Conservation (phyloP, 768 basidiomycete species). For the Pleurotus djamor region DNA sequence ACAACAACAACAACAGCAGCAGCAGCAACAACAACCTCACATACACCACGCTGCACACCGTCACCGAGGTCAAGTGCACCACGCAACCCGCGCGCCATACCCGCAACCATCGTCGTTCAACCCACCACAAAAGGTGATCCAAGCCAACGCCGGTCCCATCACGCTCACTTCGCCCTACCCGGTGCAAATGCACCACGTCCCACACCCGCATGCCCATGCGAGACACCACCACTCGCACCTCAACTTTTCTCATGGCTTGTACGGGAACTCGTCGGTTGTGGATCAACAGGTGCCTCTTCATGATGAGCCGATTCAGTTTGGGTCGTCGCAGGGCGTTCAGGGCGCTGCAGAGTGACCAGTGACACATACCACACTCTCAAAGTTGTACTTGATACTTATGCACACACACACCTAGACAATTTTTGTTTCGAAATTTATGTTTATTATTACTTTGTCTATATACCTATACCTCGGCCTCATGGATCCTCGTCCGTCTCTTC, state of each 20-base stretch:
- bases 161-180: constrained; percentile 60
- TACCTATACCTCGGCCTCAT: neutral
- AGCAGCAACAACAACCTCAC: constrained; percentile 15
- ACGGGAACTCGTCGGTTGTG: constrained; percentile 23
- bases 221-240: constrained; percentile 65
- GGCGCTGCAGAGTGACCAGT: constrained; percentile 11
- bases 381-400: no score
- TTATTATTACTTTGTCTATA: no score
- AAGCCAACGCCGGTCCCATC: constrained; percentile 35
- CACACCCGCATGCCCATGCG: constrained; percentile 77
- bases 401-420: no score
- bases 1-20: constrained; percentile 17
- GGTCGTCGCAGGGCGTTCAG: constrained; percentile 28
- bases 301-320: constrained; percentile 50
- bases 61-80: constrained; percentile 1
- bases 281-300: constrained; percentile 27
- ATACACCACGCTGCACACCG: constrained; percentile 13
- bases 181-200: constrained; percentile 75
- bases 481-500: neutral
- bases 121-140: constrained; percentile 26
- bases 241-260: constrained; percentile 32
- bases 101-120: constrained; percentile 15
- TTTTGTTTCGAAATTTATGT: no score
- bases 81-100: constrained; percentile 19
- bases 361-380: neutral